These are phyloP conservation scores for Pestalotiopsis sp. DNA, from an alignment of 2,329 filamentous ascomycete genomes.

Conservation along the genomic window DNA sequence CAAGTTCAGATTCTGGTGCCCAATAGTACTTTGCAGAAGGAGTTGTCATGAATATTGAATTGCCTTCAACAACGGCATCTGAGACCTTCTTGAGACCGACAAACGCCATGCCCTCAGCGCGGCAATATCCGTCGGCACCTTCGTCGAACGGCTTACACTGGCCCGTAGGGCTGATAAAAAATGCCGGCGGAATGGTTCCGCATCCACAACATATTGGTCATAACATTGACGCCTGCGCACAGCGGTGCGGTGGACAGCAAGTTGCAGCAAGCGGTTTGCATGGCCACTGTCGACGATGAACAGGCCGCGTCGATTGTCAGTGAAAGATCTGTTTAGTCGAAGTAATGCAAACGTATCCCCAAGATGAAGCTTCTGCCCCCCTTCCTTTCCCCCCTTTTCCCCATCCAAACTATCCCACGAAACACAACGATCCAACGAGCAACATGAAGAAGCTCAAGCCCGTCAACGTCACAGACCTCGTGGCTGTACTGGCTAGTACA, in stretches of 20 bases:
- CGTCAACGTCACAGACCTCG: too few species aligned
- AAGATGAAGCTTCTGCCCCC: too few species aligned
- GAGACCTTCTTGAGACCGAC: slow-evolving; percentile 54
- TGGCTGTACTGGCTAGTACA: too few species aligned
- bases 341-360: too few species aligned
- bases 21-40: slow-evolving; percentile 24
- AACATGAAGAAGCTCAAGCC: too few species aligned
- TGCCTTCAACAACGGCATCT: slow-evolving; percentile 52
- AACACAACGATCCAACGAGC: too few species aligned
- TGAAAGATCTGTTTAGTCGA: too few species aligned
- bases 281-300: slow-evolving; percentile 38
- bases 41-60: slow-evolving; percentile 50
- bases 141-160: slow-evolving; percentile 53
- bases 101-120: slow-evolving; percentile 51
- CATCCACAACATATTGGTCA: slow-evolving; percentile 29
- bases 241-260: background rate
- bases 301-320: too few species aligned
- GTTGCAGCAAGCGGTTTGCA: slow-evolving; percentile 30
- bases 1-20: slow-evolving; percentile 37
- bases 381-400: too few species aligned
- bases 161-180: slow-evolving; percentile 48
- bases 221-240: slow-evolving; percentile 17
- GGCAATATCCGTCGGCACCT: slow-evolving; percentile 55
- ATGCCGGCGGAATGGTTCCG: slow-evolving; percentile 28
- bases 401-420: too few species aligned